Evolutionary conservation across 192 early-diverging fungal genomes (phyloP), one percentile per base, ranked within the genome.

Genomic region (Coemansia sp.): DNA sequence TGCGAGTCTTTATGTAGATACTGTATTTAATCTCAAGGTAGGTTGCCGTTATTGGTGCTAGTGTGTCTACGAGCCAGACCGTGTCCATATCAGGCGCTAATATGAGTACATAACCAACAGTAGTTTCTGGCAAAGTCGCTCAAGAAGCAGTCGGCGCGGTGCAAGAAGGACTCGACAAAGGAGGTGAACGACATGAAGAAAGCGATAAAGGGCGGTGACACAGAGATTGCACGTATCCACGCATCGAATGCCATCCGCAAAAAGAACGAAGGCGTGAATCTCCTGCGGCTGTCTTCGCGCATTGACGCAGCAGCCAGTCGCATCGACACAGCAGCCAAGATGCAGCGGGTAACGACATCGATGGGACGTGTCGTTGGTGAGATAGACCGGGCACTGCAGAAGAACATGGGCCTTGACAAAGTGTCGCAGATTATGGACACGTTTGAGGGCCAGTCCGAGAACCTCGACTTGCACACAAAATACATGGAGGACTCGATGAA

Each of bases 341-440:
- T 97, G 97, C 87, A 89, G 49, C 84, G 85, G 60, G 89, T 94
- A 12, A 91, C 92, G 10, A 74, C 78, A 50, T 88, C 87, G 8
- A 97, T 97, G 93, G 86, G 88, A 8, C 86, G 78, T 50, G 92
- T 97, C 20, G 95, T 98, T 47, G 88, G 90, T 63, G 90, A 90
- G 14, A 96, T 99, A 91, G 95, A 98, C 57, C 90, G 85, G 75
- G 95, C 94, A 11, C 91, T 96, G 93, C 72, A 86, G 44, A 87
- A 88, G 28, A 38, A 38, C 55, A 98, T 99, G 95, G 95, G 98
- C 68, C 84, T 99, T 40, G 97, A 98, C 68, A 89, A 91, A 89
- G 96, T 99, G 48, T 93, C 94, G 2, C 78, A 89, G 85, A 89
- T 97, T n/a, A 99, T 99, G 95, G 97, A 98, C 81, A 94, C 91